Conservation (phyloP, 768 basidiomycete genomes). For the Sarcomyxa edulis region DNA sequence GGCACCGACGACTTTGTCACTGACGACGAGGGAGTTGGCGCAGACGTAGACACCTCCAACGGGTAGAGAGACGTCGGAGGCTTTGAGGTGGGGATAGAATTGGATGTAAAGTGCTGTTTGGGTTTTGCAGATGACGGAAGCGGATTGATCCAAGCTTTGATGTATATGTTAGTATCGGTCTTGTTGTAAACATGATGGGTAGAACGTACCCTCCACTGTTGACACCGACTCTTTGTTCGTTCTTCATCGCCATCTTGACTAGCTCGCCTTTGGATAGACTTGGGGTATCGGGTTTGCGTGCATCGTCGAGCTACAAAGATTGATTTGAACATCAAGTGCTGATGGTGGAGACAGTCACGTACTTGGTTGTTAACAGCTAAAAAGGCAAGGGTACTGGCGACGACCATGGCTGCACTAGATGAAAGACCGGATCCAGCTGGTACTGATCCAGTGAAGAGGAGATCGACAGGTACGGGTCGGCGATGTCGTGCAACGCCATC, state of each 20-base stretch:
- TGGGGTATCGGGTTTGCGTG: too few species aligned
- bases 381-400: constrained; percentile 79
- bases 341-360: not conserved
- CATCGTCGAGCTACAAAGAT: constrained; percentile 13
- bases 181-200: too few species aligned
- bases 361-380: constrained; percentile 72
- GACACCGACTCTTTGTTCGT: constrained; percentile 82
- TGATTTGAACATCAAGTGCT: constrained; percentile 1
- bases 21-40: constrained; percentile 79
- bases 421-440: constrained; percentile 86
- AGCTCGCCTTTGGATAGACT: constrained; percentile 61
- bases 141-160: constrained; percentile 84
- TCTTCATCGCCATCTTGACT: constrained; percentile 76
- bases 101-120: constrained; percentile 73
- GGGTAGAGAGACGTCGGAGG: constrained; percentile 61
- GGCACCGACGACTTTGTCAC: constrained; percentile 75
- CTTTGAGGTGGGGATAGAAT: constrained; percentile 71
- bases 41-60: constrained; percentile 59
- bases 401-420: constrained; percentile 87
- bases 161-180: too few species aligned
- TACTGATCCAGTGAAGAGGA: constrained; percentile 77
- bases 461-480: constrained; percentile 56
- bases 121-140: constrained; percentile 72
- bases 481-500: constrained; percentile 11
- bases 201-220: constrained; percentile 69